These are phyloP conservation scores for Hsuehochloa calcarea DNA, from an alignment of 176 grass and related monocot species.

Conservation along the genomic window DNA sequence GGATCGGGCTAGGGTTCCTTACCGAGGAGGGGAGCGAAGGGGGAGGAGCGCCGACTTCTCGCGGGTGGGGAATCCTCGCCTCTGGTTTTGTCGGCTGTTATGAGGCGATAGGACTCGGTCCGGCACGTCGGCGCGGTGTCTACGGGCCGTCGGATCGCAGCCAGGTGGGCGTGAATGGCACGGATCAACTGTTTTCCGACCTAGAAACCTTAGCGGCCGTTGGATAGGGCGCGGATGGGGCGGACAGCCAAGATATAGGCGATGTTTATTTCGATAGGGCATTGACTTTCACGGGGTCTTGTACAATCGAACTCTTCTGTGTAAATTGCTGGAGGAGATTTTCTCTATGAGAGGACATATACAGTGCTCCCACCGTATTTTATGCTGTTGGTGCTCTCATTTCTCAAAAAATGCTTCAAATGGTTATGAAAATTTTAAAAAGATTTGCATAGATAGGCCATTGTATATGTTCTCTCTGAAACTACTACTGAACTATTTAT, in stretches of 20 bases:
- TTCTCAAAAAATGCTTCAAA: no score
- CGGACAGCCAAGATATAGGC: background rate
- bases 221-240: background rate
- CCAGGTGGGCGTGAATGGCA: background rate
- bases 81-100: background rate
- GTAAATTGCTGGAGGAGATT: no score
- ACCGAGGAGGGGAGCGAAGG: background rate
- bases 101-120: background rate
- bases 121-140: background rate
- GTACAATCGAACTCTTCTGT: no score
- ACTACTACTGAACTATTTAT: no score
- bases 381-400: no score
- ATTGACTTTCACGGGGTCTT: no score
- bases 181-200: background rate
- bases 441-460: no score
- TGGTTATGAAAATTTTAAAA: no score
- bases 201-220: background rate
- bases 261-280: no score
- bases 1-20: slow-evolving; percentile 32
- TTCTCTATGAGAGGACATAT: no score
- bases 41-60: slow-evolving; percentile 20
- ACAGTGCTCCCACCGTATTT: no score
- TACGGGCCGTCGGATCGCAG: background rate
- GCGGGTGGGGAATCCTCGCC: slow-evolving; percentile 7
- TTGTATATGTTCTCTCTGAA: no score